Evolutionary conservation across 176 grass and related monocot genomes (phyloP).

Genomic region (Zea luxurians): DNA sequence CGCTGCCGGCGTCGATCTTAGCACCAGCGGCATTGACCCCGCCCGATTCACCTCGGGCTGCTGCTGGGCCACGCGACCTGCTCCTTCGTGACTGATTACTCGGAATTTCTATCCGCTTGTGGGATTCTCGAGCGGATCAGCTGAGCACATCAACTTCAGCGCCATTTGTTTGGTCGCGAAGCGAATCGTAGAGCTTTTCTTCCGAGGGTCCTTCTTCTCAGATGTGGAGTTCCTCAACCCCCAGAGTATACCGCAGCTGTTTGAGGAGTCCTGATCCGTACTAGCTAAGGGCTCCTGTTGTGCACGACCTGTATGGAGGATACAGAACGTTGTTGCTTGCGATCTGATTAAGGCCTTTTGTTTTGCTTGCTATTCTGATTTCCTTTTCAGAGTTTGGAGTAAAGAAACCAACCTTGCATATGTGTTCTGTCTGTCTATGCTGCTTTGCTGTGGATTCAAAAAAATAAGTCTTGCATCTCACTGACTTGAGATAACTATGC

Average conservation of each 20-base stretch:
- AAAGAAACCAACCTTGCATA: conserved; percentile 52
- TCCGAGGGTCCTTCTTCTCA: neutral
- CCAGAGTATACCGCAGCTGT: neutral
- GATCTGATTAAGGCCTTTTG: conserved; percentile 35
- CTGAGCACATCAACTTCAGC: neutral
- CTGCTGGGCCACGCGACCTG: neutral
- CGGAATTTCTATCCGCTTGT: neutral
- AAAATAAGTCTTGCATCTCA: conserved; percentile 31
- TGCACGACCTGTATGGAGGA: neutral
- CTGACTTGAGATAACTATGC: conserved; percentile 62
- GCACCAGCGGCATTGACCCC: conserved; percentile 34
- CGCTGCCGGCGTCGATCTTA: conserved; percentile 44
- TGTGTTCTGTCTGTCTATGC: conserved; percentile 44
- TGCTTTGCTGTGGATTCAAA: conserved; percentile 45
- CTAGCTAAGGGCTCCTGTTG: neutral
- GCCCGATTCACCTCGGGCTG: conserved; percentile 1
- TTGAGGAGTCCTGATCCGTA: conserved; percentile 1
- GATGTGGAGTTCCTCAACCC: neutral
- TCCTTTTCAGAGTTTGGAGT: conserved; percentile 57
- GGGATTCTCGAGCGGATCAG: conserved; percentile 29
- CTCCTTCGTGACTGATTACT: neutral
- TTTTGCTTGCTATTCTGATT: conserved; percentile 10
- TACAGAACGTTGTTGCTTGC: neutral
- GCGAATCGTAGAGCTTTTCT: conserved; percentile 7
- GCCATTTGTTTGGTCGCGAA: neutral